Percentiles rank a stretch among this genome's conserved stretches.
phyloP scores from a whole-genome alignment of 1,139 yeast species.

The Spathaspora sp. region DNA sequence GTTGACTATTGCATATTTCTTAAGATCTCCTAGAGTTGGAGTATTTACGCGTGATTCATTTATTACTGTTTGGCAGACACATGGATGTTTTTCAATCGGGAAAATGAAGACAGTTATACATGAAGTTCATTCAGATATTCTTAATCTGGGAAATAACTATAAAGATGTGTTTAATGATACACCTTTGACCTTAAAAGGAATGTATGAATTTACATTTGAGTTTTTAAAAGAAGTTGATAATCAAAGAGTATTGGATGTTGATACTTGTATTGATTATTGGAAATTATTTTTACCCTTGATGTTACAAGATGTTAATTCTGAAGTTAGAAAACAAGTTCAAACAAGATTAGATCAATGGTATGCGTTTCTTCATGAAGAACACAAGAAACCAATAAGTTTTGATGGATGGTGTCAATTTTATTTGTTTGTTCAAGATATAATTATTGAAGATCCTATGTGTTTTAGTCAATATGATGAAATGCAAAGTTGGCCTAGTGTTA shows the following conservation, averaged over 20 bases:
- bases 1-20: slow-evolving; percentile 66
- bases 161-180: slow-evolving; percentile 9
- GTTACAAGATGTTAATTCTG: slow-evolving; percentile 14
- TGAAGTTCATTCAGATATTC: slow-evolving; percentile 22
- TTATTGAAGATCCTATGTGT: slow-evolving; percentile 44
- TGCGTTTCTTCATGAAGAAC: slow-evolving; percentile 38
- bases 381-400: slow-evolving; percentile 50
- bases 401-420: slow-evolving; percentile 88
- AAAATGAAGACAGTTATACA: slow-evolving; percentile 43
- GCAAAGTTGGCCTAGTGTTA: slow-evolving; percentile 89
- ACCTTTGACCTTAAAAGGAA: slow-evolving; percentile 43
- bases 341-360: slow-evolving; percentile 51
- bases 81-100: slow-evolving; percentile 33
- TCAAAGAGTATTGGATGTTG: slow-evolving; percentile 58
- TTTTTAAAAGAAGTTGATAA: slow-evolving; percentile 60
- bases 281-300: slow-evolving; percentile 49
- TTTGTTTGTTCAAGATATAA: slow-evolving; percentile 58
- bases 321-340: slow-evolving; percentile 6
- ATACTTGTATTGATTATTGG: slow-evolving; percentile 81
- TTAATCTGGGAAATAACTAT: slow-evolving; percentile 19
- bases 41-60: slow-evolving; percentile 51
- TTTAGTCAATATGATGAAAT: slow-evolving; percentile 65
- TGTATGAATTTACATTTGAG: slow-evolving; percentile 71
- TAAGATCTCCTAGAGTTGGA: slow-evolving; percentile 69
- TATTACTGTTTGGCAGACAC: slow-evolving; percentile 54